These are phyloP conservation scores for Dactylonectria macrodidyma DNA, from an alignment of 2,329 filamentous ascomycete genomes.

Conservation along the genomic window DNA sequence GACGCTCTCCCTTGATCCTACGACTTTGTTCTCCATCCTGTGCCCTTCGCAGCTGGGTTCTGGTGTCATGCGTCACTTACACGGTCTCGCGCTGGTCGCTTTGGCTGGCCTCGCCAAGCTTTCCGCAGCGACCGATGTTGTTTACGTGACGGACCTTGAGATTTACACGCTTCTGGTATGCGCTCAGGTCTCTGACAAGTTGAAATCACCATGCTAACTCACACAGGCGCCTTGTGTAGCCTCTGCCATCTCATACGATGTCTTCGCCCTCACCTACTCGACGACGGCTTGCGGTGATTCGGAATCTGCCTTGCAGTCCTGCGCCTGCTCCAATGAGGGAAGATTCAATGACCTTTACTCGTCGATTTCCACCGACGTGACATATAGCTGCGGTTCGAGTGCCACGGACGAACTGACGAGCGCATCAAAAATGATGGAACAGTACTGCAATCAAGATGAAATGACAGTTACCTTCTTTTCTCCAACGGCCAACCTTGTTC, in stretches of 20 bases:
- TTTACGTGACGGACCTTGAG: constrained; percentile 61
- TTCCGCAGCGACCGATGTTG: constrained; percentile 46
- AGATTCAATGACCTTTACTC: constrained; percentile 57
- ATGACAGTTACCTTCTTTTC: constrained; percentile 57
- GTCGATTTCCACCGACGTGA: constrained; percentile 57
- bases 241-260: constrained; percentile 60
- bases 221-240: constrained; percentile 66
- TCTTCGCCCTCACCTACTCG: constrained; percentile 59
- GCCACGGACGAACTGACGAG: constrained; percentile 66
- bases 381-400: constrained; percentile 60
- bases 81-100: constrained; percentile 30
- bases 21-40: constrained; percentile 5
- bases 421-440: constrained; percentile 59
- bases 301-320: constrained; percentile 63
- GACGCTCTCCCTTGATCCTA: constrained; percentile 17
- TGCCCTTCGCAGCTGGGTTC: background rate
- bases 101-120: constrained; percentile 26
- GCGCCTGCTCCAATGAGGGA: constrained; percentile 66
- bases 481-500: constrained; percentile 58
- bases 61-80: constrained; percentile 41
- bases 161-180: constrained; percentile 60
- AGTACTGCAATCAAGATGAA: constrained; percentile 64
- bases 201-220: constrained; percentile 13
- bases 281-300: constrained; percentile 58
- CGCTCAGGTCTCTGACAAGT: background rate